These are phyloP conservation scores for Colletotrichum sansevieriae DNA, from an alignment of 2,329 filamentous ascomycete species.

Conservation along the genomic window DNA sequence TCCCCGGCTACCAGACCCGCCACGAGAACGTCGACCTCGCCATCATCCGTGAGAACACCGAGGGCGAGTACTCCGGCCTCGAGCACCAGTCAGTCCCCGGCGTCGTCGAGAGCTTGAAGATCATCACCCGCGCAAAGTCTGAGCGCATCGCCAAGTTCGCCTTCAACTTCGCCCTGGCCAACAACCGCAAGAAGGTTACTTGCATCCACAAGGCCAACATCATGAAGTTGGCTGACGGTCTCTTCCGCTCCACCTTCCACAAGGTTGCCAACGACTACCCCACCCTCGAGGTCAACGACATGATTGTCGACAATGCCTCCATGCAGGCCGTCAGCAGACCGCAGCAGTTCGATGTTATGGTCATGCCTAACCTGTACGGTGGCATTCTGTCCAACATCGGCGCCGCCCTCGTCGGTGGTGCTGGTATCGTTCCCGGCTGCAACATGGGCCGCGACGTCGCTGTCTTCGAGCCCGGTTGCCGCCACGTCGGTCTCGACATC, in stretches of 20 bases:
- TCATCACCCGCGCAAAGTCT: constrained; percentile 98
- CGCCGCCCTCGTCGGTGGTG: constrained; percentile 94
- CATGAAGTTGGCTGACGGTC: constrained; percentile 99
- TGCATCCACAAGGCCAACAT: constrained; percentile 99
- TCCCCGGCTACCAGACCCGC: constrained; percentile 96
- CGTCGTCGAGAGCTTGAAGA: constrained; percentile 99
- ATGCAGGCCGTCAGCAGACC: constrained; percentile 98
- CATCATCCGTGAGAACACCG: constrained; percentile 99
- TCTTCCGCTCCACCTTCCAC: constrained; percentile 98
- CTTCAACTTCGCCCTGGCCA: constrained; percentile 96
- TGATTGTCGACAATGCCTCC: constrained; percentile 99
- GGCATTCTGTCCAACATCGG: constrained; percentile 99
- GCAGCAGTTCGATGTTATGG: constrained; percentile 99
- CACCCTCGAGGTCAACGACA: constrained; percentile 95
- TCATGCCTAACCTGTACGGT: constrained; percentile 99
- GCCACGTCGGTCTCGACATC: constrained; percentile 99
- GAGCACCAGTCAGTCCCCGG: constrained; percentile 98
- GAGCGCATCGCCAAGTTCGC: constrained; percentile 99
- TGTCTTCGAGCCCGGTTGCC: constrained; percentile 98
- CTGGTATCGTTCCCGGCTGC: constrained; percentile 96
- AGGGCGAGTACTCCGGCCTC: constrained; percentile 98
- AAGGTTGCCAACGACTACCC: constrained; percentile 94
- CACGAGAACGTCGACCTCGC: constrained; percentile 98
- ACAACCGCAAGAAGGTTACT: constrained; percentile 99
- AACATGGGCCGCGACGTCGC: constrained; percentile 99